Percentiles rank a stretch among this genome's conserved stretches.
Evolutionary conservation across 2,329 filamentous ascomycete species (phyloP).

Genomic region (Colletotrichum kahawae): DNA sequence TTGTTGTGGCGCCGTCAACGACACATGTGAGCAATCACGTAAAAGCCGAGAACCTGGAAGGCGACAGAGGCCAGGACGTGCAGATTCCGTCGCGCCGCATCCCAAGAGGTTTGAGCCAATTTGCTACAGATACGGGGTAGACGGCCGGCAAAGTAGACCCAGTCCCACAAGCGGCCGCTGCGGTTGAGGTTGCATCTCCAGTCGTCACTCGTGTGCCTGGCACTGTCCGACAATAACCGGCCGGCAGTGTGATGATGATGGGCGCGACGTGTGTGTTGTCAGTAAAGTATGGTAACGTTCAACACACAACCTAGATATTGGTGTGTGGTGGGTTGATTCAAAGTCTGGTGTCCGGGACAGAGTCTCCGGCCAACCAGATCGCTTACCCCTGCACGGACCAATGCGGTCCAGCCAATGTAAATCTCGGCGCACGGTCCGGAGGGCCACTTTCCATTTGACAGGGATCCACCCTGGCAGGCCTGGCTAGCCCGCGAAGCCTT

Average conservation of each 20-base stretch:
- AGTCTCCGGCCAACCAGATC: constrained; percentile 15
- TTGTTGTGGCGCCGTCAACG: neutral
- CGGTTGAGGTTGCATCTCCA: neutral
- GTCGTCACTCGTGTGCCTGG: neutral
- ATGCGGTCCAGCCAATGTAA: constrained; percentile 10
- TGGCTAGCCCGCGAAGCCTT: neutral
- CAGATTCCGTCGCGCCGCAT: neutral
- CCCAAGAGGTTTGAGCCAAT: neutral
- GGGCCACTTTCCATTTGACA: neutral
- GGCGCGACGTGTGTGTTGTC: neutral
- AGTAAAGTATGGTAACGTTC: neutral
- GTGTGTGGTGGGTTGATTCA: neutral
- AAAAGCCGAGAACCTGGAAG: neutral
- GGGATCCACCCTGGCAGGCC: neutral
- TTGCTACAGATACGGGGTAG: neutral
- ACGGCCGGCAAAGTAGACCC: neutral
- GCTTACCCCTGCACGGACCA: neutral
- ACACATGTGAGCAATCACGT: neutral
- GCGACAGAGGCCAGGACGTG: neutral
- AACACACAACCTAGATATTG: neutral
- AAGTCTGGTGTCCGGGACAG: constrained; percentile 1
- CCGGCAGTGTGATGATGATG: neutral
- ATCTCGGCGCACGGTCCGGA: constrained; percentile 3
- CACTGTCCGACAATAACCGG: neutral
- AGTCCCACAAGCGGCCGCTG: neutral